Evolutionary conservation across 768 basidiomycete genomes (phyloP).

Genomic region (Leccinum ochraceum): DNA sequence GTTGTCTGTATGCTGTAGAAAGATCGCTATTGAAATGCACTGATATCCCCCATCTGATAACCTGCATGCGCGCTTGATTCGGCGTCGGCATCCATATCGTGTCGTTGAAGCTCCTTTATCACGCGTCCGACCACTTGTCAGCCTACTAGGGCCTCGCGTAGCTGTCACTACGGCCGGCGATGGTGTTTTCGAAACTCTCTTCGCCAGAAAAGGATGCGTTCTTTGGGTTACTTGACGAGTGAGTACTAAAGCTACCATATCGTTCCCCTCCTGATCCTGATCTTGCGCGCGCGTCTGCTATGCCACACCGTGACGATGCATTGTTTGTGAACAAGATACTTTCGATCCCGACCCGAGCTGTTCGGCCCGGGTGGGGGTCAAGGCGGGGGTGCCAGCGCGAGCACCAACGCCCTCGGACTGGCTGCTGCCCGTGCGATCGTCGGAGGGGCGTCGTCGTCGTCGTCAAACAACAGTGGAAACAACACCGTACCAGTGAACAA

Average conservation of each 20-base stretch:
- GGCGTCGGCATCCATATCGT: neutral
- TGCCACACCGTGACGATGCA: neutral
- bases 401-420: slow-evolving; percentile 8
- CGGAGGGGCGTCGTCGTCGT: too few relatives aligned
- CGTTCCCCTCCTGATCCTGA: neutral
- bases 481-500: slow-evolving; percentile 1
- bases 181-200: slow-evolving; percentile 74
- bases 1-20: slow-evolving; percentile 37
- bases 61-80: neutral
- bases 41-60: slow-evolving; percentile 7
- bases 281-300: neutral
- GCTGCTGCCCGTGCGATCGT: slow-evolving; percentile 1
- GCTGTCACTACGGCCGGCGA: slow-evolving; percentile 26
- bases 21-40: slow-evolving; percentile 15
- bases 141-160: too few relatives aligned
- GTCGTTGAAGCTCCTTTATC: neutral
- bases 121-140: neutral
- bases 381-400: slow-evolving; percentile 3
- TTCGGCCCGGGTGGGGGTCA: slow-evolving; percentile 37
- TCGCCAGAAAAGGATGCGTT: slow-evolving; percentile 77
- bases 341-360: slow-evolving; percentile 69
- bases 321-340: slow-evolving; percentile 52
- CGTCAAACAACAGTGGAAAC: too few relatives aligned
- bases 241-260: slow-evolving; percentile 12
- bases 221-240: slow-evolving; percentile 82